Conservation (phyloP, 2,329 filamentous ascomycete species). For the Cladosporium cucumerinum region DNA sequence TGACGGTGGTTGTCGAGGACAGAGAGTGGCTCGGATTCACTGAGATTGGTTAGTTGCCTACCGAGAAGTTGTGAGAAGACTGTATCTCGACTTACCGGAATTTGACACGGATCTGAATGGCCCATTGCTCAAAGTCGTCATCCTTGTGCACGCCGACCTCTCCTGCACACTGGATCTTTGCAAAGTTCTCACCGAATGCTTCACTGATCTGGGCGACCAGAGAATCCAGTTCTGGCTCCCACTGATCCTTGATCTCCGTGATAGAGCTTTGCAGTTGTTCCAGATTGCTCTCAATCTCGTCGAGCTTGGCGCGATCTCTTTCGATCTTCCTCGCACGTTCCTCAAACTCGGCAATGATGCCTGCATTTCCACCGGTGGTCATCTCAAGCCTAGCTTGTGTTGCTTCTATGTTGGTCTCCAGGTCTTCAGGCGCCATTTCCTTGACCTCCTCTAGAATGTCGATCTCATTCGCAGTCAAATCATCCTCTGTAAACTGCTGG, state of each 20-base stretch:
- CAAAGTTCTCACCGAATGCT: conserved; percentile 89
- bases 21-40: conserved; percentile 77
- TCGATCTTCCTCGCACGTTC: conserved; percentile 68
- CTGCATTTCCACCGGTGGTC: conserved; percentile 65
- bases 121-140: conserved; percentile 86
- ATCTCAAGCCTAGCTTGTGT: conserved; percentile 74
- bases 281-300: conserved; percentile 54
- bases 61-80: background rate
- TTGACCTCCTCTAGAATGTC: conserved; percentile 29
- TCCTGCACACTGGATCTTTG: conserved; percentile 89
- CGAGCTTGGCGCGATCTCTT: conserved; percentile 58
- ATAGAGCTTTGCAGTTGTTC: conserved; percentile 58
- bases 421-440: conserved; percentile 52
- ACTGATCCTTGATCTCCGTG: conserved; percentile 62
- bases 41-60: conserved; percentile 33
- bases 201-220: conserved; percentile 79
- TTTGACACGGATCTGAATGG: conserved; percentile 88
- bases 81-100: conserved; percentile 64
- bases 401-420: conserved; percentile 70
- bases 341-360: conserved; percentile 74
- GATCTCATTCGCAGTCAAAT: conserved; percentile 27
- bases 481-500: conserved; percentile 18
- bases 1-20: conserved; percentile 88
- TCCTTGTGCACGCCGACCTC: conserved; percentile 87
- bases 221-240: conserved; percentile 79